Percentiles rank a stretch among this genome's conserved stretches.
These are phyloP conservation scores for Candida stauntonica DNA, from an alignment of 805 yeast genomes.

Conservation along the genomic window DNA sequence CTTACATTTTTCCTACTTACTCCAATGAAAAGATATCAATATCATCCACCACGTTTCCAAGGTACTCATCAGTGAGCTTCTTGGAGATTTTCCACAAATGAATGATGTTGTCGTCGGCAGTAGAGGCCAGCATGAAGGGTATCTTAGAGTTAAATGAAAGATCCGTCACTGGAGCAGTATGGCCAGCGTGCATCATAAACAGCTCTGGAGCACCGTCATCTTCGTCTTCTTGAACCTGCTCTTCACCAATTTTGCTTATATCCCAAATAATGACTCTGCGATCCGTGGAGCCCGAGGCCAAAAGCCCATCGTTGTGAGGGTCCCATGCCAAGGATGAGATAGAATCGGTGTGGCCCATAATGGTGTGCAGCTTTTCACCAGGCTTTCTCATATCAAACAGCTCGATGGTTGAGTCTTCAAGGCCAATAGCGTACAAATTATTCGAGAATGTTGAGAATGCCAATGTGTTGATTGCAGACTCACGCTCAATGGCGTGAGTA, in stretches of 20 bases:
- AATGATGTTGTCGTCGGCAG: constrained; percentile 41
- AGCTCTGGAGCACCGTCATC: constrained; percentile 90
- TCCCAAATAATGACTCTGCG: constrained; percentile 82
- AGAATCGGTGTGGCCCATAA: constrained; percentile 76
- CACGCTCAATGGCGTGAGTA: constrained; percentile 26
- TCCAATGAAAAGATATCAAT: constrained; percentile 22
- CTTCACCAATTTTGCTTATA: constrained; percentile 71
- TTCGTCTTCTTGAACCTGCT: constrained; percentile 80
- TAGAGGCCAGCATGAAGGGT: constrained; percentile 72
- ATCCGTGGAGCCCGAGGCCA: constrained; percentile 76
- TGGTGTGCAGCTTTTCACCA: constrained; percentile 51
- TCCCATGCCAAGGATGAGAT: constrained; percentile 75
- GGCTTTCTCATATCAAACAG: constrained; percentile 59
- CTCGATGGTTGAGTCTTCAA: constrained; percentile 60
- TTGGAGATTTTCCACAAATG: constrained; percentile 42
- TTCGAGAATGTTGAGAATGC: constrained; percentile 60
- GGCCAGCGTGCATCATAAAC: constrained; percentile 91
- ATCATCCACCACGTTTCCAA: constrained; percentile 14
- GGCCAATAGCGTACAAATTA: constrained; percentile 64
- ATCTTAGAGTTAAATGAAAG: constrained; percentile 60
- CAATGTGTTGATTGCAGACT: constrained; percentile 51
- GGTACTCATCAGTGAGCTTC: constrained; percentile 31
- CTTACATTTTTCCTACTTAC: constrained; percentile 4
- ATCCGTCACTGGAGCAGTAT: constrained; percentile 72
- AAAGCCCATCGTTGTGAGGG: constrained; percentile 68